Base-by-base conservation (phyloP, 805 yeast genomes). In the Lipomyces mesembrius region DNA sequence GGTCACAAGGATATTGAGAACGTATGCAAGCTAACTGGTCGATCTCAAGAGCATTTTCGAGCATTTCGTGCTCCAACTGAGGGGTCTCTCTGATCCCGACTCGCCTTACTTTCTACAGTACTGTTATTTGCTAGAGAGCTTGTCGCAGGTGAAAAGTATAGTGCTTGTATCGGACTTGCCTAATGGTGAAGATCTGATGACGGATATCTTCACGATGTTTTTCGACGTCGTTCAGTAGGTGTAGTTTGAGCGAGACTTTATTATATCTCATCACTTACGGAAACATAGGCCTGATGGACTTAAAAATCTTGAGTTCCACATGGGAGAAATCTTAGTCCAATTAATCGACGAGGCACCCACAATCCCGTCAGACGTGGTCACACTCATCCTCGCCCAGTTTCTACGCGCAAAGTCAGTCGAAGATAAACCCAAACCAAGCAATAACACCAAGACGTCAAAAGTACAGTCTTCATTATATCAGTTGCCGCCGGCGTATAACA, bases 161-260 rank as follows among this genome's bases (percentile, higher is more conserved):
- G 88, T 90, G 14, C 79, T 92, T 49, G 83, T 90, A 17, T 85
- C 94, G 0, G 97, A 92, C 75, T 80, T 92, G 27, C 89, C 91
- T 1, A 85, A 85, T 62, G 80, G 90, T 0, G 85, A 83, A 34
- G 76, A 78, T 25, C 77, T 91, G 55, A 82, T 89, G 14, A 84
- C 83, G 58, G 73, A 75, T 6, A 73, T 89, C 3, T 92, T 93
- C 74, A 82, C 84, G 32, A 79, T 83, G 1, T 88, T 90, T 75
- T 92, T 90, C 74, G 83, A 82, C 29, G 75, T 86, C 29, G 77
- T 83, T 0, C 76, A 84, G 14, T 76, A 79, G 7, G 69, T 57
- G 20, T n/a, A 5, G 49, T n/a, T 17, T 43, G 49, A 43, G 9
- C 14, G 25, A 25, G 22, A 9, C 9, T 56, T 9, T 17, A 34